Percentiles rank a stretch among this genome's conserved stretches.
These are phyloP conservation scores for Entophlyctis luteolus DNA, from an alignment of 192 early-diverging fungal species.

Conservation along the genomic window DNA sequence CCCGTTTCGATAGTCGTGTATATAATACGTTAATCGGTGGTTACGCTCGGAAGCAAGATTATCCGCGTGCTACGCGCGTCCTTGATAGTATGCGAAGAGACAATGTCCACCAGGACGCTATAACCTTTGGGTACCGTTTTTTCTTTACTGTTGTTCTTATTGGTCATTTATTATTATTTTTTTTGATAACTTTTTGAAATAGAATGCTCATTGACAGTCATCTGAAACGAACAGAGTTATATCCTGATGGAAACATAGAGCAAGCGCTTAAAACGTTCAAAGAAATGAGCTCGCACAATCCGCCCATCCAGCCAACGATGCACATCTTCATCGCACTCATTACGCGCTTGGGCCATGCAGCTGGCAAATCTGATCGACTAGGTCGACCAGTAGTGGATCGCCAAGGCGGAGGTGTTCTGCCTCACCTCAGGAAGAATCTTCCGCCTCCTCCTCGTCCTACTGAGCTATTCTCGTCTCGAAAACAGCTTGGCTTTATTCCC, in stretches of 20 bases:
- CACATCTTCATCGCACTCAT: constrained; percentile 12
- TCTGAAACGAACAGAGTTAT: not conserved
- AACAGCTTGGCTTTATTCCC: not conserved
- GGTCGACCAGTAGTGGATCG: constrained; percentile 10
- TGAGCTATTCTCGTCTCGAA: not conserved
- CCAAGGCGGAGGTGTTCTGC: not conserved
- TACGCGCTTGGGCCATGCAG: constrained; percentile 5
- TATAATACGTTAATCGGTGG: constrained; percentile 20
- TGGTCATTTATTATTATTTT: not conserved
- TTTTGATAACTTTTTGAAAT: not conserved
- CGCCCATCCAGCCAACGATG: not conserved
- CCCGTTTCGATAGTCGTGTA: not conserved
- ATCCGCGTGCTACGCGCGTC: not conserved
- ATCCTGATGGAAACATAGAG: constrained; percentile 6
- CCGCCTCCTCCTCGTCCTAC: not conserved
- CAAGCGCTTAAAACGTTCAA: constrained; percentile 9
- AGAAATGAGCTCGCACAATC: not conserved
- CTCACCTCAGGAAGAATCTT: not conserved
- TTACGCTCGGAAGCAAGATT: constrained; percentile 10
- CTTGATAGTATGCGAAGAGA: not conserved
- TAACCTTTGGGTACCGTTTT: constrained; percentile 13
- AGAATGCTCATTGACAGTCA: constrained; percentile 25
- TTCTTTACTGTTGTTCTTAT: not conserved
- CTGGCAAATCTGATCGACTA: constrained; percentile 4
- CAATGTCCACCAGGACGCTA: not conserved